Evolutionary conservation across 2,329 filamentous ascomycete genomes (phyloP).

Genomic region (Rachicladosporium sp.): DNA sequence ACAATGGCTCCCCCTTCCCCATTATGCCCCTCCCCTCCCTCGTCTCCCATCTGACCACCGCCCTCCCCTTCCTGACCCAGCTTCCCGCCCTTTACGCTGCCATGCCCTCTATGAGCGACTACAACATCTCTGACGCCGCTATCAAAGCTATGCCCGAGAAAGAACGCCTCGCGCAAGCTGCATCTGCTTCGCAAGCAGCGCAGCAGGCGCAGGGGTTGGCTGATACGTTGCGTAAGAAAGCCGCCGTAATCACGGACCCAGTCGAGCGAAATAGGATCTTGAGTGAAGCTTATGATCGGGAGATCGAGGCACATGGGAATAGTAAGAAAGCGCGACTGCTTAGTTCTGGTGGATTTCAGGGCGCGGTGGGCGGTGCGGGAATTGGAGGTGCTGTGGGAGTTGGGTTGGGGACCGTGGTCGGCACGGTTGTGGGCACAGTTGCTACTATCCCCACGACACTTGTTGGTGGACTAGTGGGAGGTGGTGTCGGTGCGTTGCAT

Average conservation of each 20-base stretch:
- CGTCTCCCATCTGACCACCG: too few relatives aligned
- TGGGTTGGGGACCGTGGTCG: constrained; percentile 31
- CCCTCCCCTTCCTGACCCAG: too few relatives aligned
- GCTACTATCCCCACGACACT: constrained; percentile 28
- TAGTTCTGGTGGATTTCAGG: constrained; percentile 28
- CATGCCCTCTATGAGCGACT: too few relatives aligned
- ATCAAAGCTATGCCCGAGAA: constrained; percentile 3
- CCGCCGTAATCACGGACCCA: constrained; percentile 11
- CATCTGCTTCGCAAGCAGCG: constrained; percentile 3
- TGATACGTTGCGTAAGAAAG: constrained; percentile 11
- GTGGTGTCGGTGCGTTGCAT: constrained; percentile 29
- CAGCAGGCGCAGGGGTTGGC: constrained; percentile 1
- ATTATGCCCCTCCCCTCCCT: too few relatives aligned
- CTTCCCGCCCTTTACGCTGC: too few relatives aligned
- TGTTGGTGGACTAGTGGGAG: constrained; percentile 28
- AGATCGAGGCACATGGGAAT: constrained; percentile 20
- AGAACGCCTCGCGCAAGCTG: constrained; percentile 4
- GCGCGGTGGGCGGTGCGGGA: constrained; percentile 28
- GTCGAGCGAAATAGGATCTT: constrained; percentile 16
- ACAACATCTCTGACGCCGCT: neutral
- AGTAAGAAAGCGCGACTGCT: constrained; percentile 16
- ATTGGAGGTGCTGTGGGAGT: constrained; percentile 30
- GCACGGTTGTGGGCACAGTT: constrained; percentile 28
- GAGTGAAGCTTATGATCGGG: constrained; percentile 20
- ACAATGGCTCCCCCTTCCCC: too few relatives aligned